These are phyloP conservation scores for Rhizoclosmatium sp. DNA, from an alignment of 192 early-diverging fungal genomes.

Conservation along the genomic window DNA sequence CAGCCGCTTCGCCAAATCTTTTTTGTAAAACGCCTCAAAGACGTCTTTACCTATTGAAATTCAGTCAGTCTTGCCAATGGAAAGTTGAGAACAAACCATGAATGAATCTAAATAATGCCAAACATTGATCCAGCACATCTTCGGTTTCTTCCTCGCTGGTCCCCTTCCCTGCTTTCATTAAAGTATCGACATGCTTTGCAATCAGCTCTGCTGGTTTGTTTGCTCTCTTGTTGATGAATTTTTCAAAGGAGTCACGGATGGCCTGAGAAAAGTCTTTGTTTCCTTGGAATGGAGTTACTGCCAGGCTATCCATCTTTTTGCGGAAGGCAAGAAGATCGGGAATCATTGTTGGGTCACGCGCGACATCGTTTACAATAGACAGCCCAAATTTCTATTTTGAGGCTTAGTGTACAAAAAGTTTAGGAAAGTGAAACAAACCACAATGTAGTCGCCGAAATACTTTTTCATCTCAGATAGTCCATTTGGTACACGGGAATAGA, in stretches of 20 bases:
- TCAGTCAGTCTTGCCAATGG: neutral
- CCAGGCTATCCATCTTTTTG: constrained; percentile 73
- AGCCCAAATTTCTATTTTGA: constrained; percentile 47
- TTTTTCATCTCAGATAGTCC: constrained; percentile 71
- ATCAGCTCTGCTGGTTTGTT: constrained; percentile 90
- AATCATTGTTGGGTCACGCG: constrained; percentile 68
- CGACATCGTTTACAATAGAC: constrained; percentile 39
- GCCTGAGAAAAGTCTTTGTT: constrained; percentile 75
- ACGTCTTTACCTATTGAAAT: constrained; percentile 85
- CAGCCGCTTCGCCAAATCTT: constrained; percentile 85
- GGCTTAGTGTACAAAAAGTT: constrained; percentile 41
- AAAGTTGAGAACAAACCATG: constrained; percentile 42
- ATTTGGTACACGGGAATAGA: constrained; percentile 70
- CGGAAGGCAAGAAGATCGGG: constrained; percentile 80
- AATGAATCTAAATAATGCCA: constrained; percentile 90
- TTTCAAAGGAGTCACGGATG: constrained; percentile 84
- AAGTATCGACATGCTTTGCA: constrained; percentile 90
- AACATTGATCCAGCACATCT: constrained; percentile 76
- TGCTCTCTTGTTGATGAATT: constrained; percentile 82
- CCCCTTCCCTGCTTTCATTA: constrained; percentile 83
- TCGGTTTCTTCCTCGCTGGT: constrained; percentile 66
- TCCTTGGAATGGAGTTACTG: constrained; percentile 68
- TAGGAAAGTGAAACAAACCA: constrained; percentile 52
- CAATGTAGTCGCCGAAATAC: constrained; percentile 70
- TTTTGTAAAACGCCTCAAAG: constrained; percentile 97